Percentiles rank a stretch among this genome's conserved stretches.
Evolutionary conservation across 2,329 filamentous ascomycete species (phyloP).

Genomic region (Tolypocladium ophioglossoides): DNA sequence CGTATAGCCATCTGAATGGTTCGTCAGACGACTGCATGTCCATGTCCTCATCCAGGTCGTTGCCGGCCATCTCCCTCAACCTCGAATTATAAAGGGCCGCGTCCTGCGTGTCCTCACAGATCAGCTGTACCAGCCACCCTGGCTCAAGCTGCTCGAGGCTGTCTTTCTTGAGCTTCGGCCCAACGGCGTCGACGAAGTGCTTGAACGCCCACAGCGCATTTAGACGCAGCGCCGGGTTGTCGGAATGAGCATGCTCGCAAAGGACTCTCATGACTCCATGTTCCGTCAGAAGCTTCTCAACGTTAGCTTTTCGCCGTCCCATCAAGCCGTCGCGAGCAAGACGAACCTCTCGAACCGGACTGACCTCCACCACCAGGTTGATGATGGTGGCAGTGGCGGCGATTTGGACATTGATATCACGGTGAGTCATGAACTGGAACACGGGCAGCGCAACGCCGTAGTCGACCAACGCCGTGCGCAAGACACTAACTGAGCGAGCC

Average conservation of each 20-base stretch:
- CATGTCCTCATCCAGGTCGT: slow-evolving; percentile 46
- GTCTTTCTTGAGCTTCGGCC: slow-evolving; percentile 61
- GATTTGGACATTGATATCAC: slow-evolving; percentile 69
- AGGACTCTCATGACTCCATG: slow-evolving; percentile 65
- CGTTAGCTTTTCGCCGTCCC: slow-evolving; percentile 9
- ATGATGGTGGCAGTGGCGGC: slow-evolving; percentile 76
- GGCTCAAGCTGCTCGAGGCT: slow-evolving; percentile 69
- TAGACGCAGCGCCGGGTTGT: slow-evolving; percentile 66
- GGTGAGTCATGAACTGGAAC: slow-evolving; percentile 63
- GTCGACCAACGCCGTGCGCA: slow-evolving; percentile 82
- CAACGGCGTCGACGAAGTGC: slow-evolving; percentile 67
- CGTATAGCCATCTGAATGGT: slow-evolving; percentile 25
- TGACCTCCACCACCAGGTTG: slow-evolving; percentile 81
- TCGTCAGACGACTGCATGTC: slow-evolving; percentile 43
- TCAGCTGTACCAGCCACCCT: slow-evolving; percentile 70
- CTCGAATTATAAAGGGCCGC: slow-evolving; percentile 32
- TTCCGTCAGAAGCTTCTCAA: slow-evolving; percentile 55
- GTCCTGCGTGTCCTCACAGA: slow-evolving; percentile 53
- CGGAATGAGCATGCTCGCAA: slow-evolving; percentile 75
- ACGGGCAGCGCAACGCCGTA: slow-evolving; percentile 70
- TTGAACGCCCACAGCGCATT: slow-evolving; percentile 92
- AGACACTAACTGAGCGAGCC: slow-evolving; percentile 71
- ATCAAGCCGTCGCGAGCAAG: background rate
- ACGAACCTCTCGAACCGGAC: slow-evolving; percentile 74
- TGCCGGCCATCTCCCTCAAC: slow-evolving; percentile 13